These are phyloP conservation scores for Aspergillus quadricinctus DNA, from an alignment of 2,329 filamentous ascomycete genomes.

Conservation along the genomic window DNA sequence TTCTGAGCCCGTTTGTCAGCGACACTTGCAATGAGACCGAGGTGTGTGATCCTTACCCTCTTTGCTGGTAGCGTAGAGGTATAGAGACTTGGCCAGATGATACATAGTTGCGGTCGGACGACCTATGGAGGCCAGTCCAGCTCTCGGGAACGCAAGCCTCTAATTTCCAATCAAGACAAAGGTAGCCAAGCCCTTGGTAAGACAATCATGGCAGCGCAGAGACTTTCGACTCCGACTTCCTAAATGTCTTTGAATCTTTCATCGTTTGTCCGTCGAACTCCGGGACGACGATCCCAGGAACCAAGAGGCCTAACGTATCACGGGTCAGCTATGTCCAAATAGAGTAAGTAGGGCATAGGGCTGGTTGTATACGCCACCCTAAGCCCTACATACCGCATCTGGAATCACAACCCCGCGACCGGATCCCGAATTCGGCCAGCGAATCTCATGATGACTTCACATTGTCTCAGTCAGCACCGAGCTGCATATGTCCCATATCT, in stretches of 20 bases:
- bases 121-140: conserved; percentile 16
- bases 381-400: conserved; percentile 15
- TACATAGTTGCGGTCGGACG: conserved; percentile 62
- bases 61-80: conserved; percentile 93
- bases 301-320: conserved; percentile 7
- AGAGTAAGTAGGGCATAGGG: conserved; percentile 28
- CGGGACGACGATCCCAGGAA: background rate
- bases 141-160: conserved; percentile 13
- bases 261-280: background rate
- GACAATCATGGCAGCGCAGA: conserved; percentile 20
- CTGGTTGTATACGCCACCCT: background rate
- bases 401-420: conserved; percentile 2
- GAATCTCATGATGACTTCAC: background rate
- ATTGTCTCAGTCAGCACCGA: background rate
- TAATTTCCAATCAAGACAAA: conserved; percentile 10
- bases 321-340: conserved; percentile 22
- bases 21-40: background rate
- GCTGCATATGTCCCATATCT: background rate
- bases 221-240: background rate
- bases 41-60: conserved; percentile 59
- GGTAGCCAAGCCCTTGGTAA: conserved; percentile 3
- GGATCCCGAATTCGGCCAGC: background rate
- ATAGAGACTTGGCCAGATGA: conserved; percentile 90
- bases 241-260: background rate
- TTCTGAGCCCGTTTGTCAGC: conserved; percentile 51